These are phyloP conservation scores for Stevia rebaudiana DNA, from an alignment of 140 eudicot species.

Conservation along the genomic window DNA sequence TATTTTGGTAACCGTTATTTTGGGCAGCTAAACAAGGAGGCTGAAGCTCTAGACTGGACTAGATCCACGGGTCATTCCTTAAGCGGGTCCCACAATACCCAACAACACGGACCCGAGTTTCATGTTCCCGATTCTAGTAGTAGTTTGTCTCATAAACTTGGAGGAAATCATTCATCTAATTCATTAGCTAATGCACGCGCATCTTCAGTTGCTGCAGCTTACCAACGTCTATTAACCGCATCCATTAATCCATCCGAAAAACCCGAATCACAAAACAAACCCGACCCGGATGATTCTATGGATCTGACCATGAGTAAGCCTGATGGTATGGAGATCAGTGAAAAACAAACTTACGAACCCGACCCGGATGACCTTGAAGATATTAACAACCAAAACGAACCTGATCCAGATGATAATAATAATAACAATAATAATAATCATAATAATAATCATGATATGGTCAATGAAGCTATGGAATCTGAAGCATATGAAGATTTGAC, in stretches of 20 bases:
- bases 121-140: slow-evolving; percentile 19
- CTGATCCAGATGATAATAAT: slow-evolving; percentile 22
- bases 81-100: slow-evolving; percentile 35
- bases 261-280: slow-evolving; percentile 33
- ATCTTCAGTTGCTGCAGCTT: slow-evolving; percentile 85
- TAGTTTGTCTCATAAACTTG: slow-evolving; percentile 57
- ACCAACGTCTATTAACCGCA: slow-evolving; percentile 51
- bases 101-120: slow-evolving; percentile 38
- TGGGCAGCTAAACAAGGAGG: slow-evolving; percentile 79
- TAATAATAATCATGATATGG: too few species aligned
- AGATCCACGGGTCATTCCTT: slow-evolving; percentile 63
- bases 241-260: slow-evolving; percentile 25
- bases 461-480: slow-evolving; percentile 7
- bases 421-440: too few species aligned
- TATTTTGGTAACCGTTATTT: slow-evolving; percentile 1
- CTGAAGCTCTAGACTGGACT: slow-evolving; percentile 82
- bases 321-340: slow-evolving; percentile 9
- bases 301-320: slow-evolving; percentile 13
- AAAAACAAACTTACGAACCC: slow-evolving; percentile 24
- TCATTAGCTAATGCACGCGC: slow-evolving; percentile 56
- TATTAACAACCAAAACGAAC: not conserved
- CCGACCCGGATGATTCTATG: slow-evolving; percentile 32
- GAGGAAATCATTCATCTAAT: slow-evolving; percentile 41
- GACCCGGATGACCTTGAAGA: slow-evolving; percentile 22
- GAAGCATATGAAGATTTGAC: not conserved